A percentile compares a stretch with the other conserved stretches of the same genome.
Evolutionary conservation across 495 filamentous ascomycete genomes (phyloP).

Genomic region (Symbiotaphrina buchneri): DNA sequence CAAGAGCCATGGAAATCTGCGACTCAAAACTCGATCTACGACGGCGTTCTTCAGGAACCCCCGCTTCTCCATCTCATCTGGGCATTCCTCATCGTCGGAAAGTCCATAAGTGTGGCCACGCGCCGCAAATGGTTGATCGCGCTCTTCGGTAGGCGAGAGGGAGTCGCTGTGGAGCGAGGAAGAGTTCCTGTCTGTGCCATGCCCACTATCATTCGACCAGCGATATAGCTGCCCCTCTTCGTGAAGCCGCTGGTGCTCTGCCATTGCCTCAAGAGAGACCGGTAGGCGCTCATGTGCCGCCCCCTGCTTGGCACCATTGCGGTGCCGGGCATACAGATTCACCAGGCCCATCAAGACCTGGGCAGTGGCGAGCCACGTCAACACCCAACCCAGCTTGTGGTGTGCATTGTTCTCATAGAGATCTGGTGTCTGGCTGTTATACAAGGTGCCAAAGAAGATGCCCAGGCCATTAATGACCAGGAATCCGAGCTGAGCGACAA

Average conservation of each 20-base stretch:
- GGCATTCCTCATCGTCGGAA: conserved; percentile 15
- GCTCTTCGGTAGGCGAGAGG: conserved; percentile 28
- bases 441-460: conserved; percentile 48
- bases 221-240: conserved; percentile 22
- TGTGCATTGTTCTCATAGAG: conserved; percentile 78
- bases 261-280: conserved; percentile 44
- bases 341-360: conserved; percentile 51
- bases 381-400: conserved; percentile 72
- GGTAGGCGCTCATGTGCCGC: conserved; percentile 29
- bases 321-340: conserved; percentile 12
- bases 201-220: conserved; percentile 71
- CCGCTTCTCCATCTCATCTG: conserved; percentile 16
- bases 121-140: conserved; percentile 27
- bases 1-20: conserved; percentile 27
- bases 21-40: conserved; percentile 22
- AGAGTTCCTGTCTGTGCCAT: conserved; percentile 56
- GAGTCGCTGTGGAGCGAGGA: conserved; percentile 43
- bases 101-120: conserved; percentile 26
- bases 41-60: conserved; percentile 7
- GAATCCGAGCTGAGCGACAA: conserved; percentile 58
- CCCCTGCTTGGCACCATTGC: conserved; percentile 7
- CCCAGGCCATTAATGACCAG: conserved; percentile 47
- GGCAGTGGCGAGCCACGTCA: conserved; percentile 42
- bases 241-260: conserved; percentile 31
- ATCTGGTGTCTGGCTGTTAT: conserved; percentile 67